Base-by-base conservation (phyloP, 2,329 filamentous ascomycete species). In the Fusarium domesticum region DNA sequence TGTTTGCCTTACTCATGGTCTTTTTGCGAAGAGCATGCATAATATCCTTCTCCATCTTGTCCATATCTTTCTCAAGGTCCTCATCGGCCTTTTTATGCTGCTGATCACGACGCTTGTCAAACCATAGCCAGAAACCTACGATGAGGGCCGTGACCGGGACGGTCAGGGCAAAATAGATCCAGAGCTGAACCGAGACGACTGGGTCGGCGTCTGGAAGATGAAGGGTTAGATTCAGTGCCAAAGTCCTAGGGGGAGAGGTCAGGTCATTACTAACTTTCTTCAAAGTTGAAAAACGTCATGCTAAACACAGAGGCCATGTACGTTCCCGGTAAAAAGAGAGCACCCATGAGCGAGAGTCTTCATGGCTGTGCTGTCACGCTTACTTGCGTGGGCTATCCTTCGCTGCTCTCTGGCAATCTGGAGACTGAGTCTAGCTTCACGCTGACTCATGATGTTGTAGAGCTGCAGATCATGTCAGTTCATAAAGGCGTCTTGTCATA, bases 201-300 rank as follows among this genome's bases (percentile, higher is more conserved):
- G 70, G 66, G 15, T 65, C 61, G 5, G 65, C 61, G 39, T 62
- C 67, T 59, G 17, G 6, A 17, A 16, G 14, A 10, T n/a, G 1
- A 10, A 8, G 25, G 16, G 39, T 56, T 39, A 55, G 43, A 5
- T 30, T 12, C 7, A 23, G 15, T 6, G 17, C 12, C 11, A 10
- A 30, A 6, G 15, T n/a, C n/a, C n/a, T n/a, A n/a, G n/a, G 12
- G 6, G 6, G 3, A 17, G 35, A 11, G 10, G 11, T 11, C 5
- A 18, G 10, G 23, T 31, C 16, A 36, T 42, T 8, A 50, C 64
- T 49, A 60, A 72, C 72, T 65, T 31, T 69, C 64, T 51, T 74
- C 74, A 53, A 83, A 84, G 64, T 84, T 75, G 67, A 84, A 84
- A 60, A 84, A 84, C 0, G 78, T 79, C 79, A 83, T 84, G 68